Base-by-base conservation (phyloP, 2,329 filamentous ascomycete species). In the Neonectria faginata region DNA sequence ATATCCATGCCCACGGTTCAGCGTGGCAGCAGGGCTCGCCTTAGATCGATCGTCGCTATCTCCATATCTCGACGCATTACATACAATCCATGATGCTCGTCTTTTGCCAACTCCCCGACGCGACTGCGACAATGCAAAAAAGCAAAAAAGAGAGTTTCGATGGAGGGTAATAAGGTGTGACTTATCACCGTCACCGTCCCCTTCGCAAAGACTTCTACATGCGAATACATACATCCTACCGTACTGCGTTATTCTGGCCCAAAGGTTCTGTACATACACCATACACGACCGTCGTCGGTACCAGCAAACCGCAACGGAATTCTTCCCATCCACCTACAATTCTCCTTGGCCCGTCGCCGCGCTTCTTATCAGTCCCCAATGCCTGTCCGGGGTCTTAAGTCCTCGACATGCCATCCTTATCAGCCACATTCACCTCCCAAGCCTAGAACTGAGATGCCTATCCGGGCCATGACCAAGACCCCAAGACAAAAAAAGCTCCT, bases 381-480 rank as follows among this genome's bases (percentile, higher is more conserved):
- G 48, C 36, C 7, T 25, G 55, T 60, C 58, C 42, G 33, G 55
- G 56, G 57, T 39, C 47, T 57, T 52, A 64, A 64, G 57, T 50
- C 50, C 48, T 50, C 18, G 67, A 70, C 61, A 62, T 70, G 45
- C 55, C 65, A 74, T 65, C 60, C 72, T 74, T 74, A 74, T 74
- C 72, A 69, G 70, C 58, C n/a, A 44, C 60, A 55, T 44, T 55
- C 52, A 62, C 42, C 44, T 54, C 58, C 50, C 59, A 54, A 60
- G 47, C 29, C 47, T 31, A 57, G 60, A 50, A 50, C 25, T 16
- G 31, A 58, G 55, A 63, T 59, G 60, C 60, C 55, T 47, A 53
- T 55, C 59, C 42, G 39, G 20, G 39, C 18, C 20, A 14, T n/a
- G 3, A 10, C 22, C 39, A 20, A 45, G 25, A 18, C 3, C 39